Conservation (phyloP, 441 rosid species). For the Erodium texanum region DNA sequence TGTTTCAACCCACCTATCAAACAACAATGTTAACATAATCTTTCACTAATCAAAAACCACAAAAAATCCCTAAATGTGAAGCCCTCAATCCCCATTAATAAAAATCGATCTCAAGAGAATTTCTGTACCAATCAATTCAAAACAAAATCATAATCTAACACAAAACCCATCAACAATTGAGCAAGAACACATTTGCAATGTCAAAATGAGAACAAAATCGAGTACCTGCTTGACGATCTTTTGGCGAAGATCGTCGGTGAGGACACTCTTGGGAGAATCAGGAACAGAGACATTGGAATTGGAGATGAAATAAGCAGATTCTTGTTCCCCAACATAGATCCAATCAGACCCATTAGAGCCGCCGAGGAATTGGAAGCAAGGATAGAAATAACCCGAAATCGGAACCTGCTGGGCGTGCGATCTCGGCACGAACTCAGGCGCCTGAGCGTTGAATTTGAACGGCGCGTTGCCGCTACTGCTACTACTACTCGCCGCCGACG, state of each 20-base stretch:
- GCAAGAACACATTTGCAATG: no score
- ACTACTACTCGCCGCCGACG: neutral
- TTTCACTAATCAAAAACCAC: no score
- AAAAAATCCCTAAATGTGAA: no score
- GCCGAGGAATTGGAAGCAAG: slow-evolving; percentile 53
- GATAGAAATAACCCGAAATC: slow-evolving; percentile 56
- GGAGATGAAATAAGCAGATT: slow-evolving; percentile 43
- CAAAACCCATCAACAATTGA: no score
- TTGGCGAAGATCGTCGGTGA: slow-evolving; percentile 62
- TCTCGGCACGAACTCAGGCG: slow-evolving; percentile 81
- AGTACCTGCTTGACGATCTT: slow-evolving; percentile 84
- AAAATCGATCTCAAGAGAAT: no score
- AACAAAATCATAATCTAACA: no score
- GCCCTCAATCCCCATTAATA: no score
- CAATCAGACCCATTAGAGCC: slow-evolving; percentile 46
- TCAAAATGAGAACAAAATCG: no score
- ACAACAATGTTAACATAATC: no score
- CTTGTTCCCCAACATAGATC: slow-evolving; percentile 60
- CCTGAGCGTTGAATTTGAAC: slow-evolving; percentile 83
- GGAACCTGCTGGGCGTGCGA: slow-evolving; percentile 45
- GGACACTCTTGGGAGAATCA: slow-evolving; percentile 37
- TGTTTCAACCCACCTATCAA: no score
- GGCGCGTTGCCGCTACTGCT: neutral
- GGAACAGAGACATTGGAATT: slow-evolving; percentile 39
- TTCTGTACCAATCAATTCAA: no score